These are phyloP conservation scores for Lentinula raphanica DNA, from an alignment of 768 basidiomycete genomes.

Conservation along the genomic window DNA sequence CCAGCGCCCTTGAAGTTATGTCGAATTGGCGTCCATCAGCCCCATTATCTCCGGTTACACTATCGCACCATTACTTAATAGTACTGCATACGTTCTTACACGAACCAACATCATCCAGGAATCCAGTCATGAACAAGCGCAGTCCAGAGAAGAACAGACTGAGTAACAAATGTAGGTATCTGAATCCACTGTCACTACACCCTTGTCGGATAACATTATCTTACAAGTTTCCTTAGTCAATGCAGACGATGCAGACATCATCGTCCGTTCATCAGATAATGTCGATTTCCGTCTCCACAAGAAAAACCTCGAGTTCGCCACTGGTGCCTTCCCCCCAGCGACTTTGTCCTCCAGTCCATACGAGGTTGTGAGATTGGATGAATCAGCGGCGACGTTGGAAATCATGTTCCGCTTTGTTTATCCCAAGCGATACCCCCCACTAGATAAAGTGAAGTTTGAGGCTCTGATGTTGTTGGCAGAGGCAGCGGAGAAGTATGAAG, in stretches of 20 bases:
- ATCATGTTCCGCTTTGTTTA: slow-evolving; percentile 6
- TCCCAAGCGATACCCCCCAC: slow-evolving; percentile 3
- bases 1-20: too few relatives aligned
- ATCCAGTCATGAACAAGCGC: too few relatives aligned
- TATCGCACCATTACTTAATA: too few relatives aligned
- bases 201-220: too few relatives aligned
- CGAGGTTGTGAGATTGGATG: background rate
- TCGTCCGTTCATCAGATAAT: background rate
- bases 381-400: slow-evolving; percentile 5
- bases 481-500: background rate
- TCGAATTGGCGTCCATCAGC: too few relatives aligned
- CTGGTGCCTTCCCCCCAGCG: background rate
- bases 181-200: too few relatives aligned
- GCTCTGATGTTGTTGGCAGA: slow-evolving; percentile 1
- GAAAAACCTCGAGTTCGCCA: background rate
- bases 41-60: too few relatives aligned
- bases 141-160: too few relatives aligned
- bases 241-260: background rate
- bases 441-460: background rate
- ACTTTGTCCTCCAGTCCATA: background rate
- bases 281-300: background rate
- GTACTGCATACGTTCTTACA: too few relatives aligned
- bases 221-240: background rate
- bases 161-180: too few relatives aligned
- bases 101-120: too few relatives aligned